Evolutionary conservation across 257 asterid genomes (phyloP), one percentile per base, ranked within the genome.

Genomic region (Dorcoceras hygrometricum): DNA sequence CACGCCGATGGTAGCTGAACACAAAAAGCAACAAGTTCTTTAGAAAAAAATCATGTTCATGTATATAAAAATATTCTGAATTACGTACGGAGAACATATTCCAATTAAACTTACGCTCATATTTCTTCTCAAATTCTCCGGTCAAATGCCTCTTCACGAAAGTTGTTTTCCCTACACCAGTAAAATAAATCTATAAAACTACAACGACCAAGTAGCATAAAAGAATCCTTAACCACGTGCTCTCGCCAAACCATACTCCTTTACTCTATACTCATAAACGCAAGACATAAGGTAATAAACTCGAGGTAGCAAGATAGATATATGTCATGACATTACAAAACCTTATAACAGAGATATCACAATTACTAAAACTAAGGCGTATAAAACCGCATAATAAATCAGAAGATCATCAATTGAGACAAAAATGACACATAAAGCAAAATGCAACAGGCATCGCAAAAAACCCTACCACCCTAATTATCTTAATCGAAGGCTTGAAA

Each of bases 121-220:
- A 89, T 82, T 86, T 89, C 85, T 89, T 89, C 85, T 89, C 96
- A 12, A 86, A 89, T 89, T 89, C 96, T 62, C 96, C 96, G 5
- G 96, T 89, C 12, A 89, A 81, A 80, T 89, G 96, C 81, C 96
- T 87, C 74, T 89, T 89, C 76, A 89, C 96, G 67, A 89, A 89
- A 4, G 96, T 87, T 3, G 95, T 89, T 59, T 89, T 89, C 2
- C 96, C 96, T 89, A 89, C 3, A 77, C 32, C 10, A 73, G 14
- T 19, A 56, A 0, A 57, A 28, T 27, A 25, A 71, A 60, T 26
- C 23, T 5, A 11, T 23, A 27, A 19, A 60, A 23, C 55, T 25
- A 57, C 26, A 46, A 63, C 19, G 16, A 9, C 29, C 71, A 55
- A 8, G 57, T 14, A 10, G 31, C 63, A 34, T 6, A 53, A n/a